A percentile compares a stretch with the other conserved stretches of the same genome.
phyloP scores from a whole-genome alignment of 163 green algal genomes.

The Prototheca stagnorum region DNA sequence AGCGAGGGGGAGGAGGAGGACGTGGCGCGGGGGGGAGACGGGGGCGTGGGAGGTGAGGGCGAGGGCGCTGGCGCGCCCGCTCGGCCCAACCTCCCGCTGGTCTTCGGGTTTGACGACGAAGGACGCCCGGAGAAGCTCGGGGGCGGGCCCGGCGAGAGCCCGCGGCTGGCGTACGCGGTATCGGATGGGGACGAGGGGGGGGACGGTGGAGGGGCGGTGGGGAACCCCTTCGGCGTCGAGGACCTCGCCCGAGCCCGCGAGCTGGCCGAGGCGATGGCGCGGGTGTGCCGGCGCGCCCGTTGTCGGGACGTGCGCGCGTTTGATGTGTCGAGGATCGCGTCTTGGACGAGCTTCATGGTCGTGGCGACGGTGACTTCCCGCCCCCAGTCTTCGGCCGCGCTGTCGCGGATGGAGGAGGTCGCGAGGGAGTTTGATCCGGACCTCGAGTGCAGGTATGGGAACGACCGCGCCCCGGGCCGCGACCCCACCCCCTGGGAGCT shows the following conservation, averaged over 20 bases:
- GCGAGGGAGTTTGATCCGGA: too few species aligned
- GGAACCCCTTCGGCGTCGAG: too few species aligned
- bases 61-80: too few species aligned
- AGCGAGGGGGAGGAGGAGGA: too few species aligned
- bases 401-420: conserved; percentile 26
- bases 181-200: neutral
- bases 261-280: conserved; percentile 27
- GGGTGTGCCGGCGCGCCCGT: conserved; percentile 33
- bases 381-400: conserved; percentile 41
- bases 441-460: neutral
- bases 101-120: neutral
- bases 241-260: neutral
- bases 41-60: too few species aligned
- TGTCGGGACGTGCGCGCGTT: conserved; percentile 31
- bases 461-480: neutral
- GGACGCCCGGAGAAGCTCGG: neutral
- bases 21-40: too few species aligned
- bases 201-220: neutral
- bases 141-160: neutral
- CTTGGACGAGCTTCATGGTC: conserved; percentile 28
- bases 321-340: conserved; percentile 40
- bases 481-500: conserved; percentile 31
- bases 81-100: too few species aligned
- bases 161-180: neutral
- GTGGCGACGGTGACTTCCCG: conserved; percentile 39